Evolutionary conservation across 257 asterid genomes (phyloP).

Genomic region (Solanum gracilifrons): DNA sequence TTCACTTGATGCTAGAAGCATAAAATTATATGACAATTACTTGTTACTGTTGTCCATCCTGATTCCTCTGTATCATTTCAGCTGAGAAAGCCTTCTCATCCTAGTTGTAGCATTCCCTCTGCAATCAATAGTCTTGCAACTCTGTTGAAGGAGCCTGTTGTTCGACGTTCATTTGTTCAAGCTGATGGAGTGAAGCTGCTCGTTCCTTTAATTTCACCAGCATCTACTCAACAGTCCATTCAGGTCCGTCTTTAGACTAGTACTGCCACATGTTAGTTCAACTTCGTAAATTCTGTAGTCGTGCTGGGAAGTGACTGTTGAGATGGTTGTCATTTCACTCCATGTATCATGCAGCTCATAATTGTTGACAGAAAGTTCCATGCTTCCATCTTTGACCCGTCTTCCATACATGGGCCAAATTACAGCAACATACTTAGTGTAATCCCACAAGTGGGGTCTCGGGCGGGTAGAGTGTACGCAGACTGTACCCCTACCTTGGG

Average conservation of each 20-base stretch:
- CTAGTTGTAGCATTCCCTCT: slow-evolving; percentile 63
- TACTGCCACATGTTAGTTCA: not conserved
- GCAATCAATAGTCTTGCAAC: slow-evolving; percentile 76
- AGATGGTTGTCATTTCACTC: not conserved
- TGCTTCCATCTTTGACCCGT: not conserved
- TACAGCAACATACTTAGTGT: not conserved
- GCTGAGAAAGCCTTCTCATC: slow-evolving; percentile 86
- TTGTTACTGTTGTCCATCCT: not conserved
- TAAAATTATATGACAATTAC: not conserved
- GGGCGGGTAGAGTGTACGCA: not conserved
- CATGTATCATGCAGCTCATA: not conserved
- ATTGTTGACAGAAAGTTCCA: not conserved
- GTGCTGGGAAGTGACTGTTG: not conserved
- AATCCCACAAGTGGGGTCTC: not conserved
- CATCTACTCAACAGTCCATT: slow-evolving; percentile 87
- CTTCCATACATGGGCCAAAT: not conserved
- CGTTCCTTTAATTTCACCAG: slow-evolving; percentile 77
- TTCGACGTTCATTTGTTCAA: slow-evolving; percentile 79
- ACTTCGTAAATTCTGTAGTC: not conserved
- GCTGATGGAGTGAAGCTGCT: slow-evolving; percentile 83
- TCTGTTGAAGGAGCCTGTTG: slow-evolving; percentile 70
- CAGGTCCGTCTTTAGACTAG: slow-evolving; percentile 34
- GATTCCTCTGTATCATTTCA: slow-evolving; percentile 15
- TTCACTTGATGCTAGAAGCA: not conserved
- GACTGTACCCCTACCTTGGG: not conserved